A percentile compares a stretch with the other conserved stretches of the same genome.
Evolutionary conservation across 2,329 filamentous ascomycete genomes (phyloP).

Genomic region (Clarireedia paspali): DNA sequence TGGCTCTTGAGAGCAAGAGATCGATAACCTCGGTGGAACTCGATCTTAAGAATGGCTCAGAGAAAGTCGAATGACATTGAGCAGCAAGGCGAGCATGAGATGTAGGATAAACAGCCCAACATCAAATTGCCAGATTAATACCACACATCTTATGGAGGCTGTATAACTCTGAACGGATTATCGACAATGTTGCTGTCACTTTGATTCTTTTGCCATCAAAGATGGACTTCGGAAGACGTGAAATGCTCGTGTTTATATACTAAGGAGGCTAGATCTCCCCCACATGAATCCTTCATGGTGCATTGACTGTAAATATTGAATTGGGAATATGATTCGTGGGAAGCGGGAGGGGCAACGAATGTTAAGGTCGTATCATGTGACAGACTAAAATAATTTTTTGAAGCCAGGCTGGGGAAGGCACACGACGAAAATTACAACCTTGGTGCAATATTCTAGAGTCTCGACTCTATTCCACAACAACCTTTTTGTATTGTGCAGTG

Average conservation of each 20-base stretch:
- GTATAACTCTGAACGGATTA: not conserved
- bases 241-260: not conserved
- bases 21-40: slow-evolving; percentile 15
- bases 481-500: not conserved
- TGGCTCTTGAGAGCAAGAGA: slow-evolving; percentile 22
- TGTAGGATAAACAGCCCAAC: slow-evolving; percentile 28
- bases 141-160: slow-evolving; percentile 8
- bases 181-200: not conserved
- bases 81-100: slow-evolving; percentile 16
- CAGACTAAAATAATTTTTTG: slow-evolving; percentile 4
- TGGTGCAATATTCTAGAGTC: not conserved
- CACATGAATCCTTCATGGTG: too few relatives aligned
- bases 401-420: not conserved
- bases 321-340: not conserved
- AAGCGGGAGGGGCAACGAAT: not conserved
- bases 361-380: slow-evolving; percentile 1
- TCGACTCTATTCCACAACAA: not conserved
- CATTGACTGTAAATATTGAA: not conserved
- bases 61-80: slow-evolving; percentile 7
- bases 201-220: not conserved
- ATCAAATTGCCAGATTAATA: slow-evolving; percentile 8
- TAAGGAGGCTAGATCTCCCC: not conserved
- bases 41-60: slow-evolving; percentile 3
- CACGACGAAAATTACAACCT: slow-evolving; percentile 2
- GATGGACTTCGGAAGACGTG: too few relatives aligned